Conservation (phyloP, 2,329 filamentous ascomycete species). For the Hypomyces perniciosus region DNA sequence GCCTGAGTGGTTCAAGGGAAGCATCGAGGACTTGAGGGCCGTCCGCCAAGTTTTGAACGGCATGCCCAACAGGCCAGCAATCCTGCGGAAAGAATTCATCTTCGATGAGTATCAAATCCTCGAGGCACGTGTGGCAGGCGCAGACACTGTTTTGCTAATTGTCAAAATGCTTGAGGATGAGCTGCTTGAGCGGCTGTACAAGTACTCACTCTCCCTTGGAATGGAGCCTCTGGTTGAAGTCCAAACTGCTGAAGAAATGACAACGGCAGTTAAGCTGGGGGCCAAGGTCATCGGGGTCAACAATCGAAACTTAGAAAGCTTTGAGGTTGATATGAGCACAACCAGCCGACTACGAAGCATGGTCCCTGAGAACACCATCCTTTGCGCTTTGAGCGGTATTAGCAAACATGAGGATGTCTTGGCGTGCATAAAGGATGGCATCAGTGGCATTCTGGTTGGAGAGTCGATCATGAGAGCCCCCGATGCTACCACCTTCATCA, state of each 20-base stretch:
- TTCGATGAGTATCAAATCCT: conserved; percentile 98
- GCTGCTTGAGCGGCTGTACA: conserved; percentile 70
- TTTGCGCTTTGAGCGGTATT: conserved; percentile 93
- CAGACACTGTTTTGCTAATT: conserved; percentile 90
- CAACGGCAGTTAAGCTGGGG: conserved; percentile 76
- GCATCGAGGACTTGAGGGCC: conserved; percentile 82
- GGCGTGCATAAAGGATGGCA: conserved; percentile 80
- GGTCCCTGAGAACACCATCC: conserved; percentile 77
- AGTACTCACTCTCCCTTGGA: conserved; percentile 80
- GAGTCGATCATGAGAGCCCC: conserved; percentile 92
- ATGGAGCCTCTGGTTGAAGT: conserved; percentile 99
- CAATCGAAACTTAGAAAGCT: conserved; percentile 92
- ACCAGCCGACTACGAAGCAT: conserved; percentile 82
- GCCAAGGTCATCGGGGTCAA: conserved; percentile 94
- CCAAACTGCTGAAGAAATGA: conserved; percentile 90
- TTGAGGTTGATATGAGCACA: conserved; percentile 91
- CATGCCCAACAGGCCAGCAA: conserved; percentile 86
- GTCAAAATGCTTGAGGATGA: conserved; percentile 91
- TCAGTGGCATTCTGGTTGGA: conserved; percentile 88
- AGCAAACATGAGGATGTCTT: conserved; percentile 82
- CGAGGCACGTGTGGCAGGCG: conserved; percentile 85
- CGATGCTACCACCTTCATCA: conserved; percentile 77
- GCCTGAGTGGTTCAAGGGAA: conserved; percentile 98
- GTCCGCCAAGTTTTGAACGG: conserved; percentile 85
- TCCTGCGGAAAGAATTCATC: conserved; percentile 93